These are phyloP conservation scores for Yarrowia sp. DNA, from an alignment of 805 yeast species.

Conservation along the genomic window DNA sequence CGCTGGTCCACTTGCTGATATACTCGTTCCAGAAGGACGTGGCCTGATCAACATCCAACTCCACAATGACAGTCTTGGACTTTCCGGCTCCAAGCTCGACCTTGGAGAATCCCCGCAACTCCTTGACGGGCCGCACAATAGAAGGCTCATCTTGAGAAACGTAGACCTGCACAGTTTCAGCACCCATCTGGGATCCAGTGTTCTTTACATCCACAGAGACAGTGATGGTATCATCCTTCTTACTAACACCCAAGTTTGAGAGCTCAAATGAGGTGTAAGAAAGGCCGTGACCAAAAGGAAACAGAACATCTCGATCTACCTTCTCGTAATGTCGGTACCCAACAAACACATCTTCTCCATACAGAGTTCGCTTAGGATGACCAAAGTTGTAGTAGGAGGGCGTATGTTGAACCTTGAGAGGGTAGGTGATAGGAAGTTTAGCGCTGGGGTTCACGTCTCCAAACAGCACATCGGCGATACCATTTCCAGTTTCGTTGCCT, in stretches of 20 bases:
- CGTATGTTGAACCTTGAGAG: slow-evolving; percentile 49
- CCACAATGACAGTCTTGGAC: slow-evolving; percentile 31
- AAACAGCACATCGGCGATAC: slow-evolving; percentile 56
- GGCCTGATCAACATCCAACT: background rate
- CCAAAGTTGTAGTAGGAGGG: slow-evolving; percentile 55
- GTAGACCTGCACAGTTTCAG: slow-evolving; percentile 6
- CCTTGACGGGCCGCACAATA: slow-evolving; percentile 12
- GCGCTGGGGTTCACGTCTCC: slow-evolving; percentile 63
- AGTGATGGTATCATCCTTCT: slow-evolving; percentile 17
- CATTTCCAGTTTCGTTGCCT: slow-evolving; percentile 57
- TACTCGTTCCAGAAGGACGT: slow-evolving; percentile 11
- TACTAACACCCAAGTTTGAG: slow-evolving; percentile 40
- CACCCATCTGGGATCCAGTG: background rate
- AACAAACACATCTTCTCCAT: slow-evolving; percentile 64
- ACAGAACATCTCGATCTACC: slow-evolving; percentile 46
- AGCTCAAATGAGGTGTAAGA: slow-evolving; percentile 54
- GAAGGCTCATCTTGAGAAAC: background rate
- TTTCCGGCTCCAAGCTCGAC: background rate
- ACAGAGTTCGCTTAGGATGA: slow-evolving; percentile 39
- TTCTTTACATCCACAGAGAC: background rate
- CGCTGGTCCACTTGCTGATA: slow-evolving; percentile 15
- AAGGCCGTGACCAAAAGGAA: slow-evolving; percentile 62
- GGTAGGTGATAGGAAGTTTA: slow-evolving; percentile 55
- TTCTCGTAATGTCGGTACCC: slow-evolving; percentile 63
- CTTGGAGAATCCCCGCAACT: background rate